Evolutionary conservation across 169 alveolate species (phyloP), one percentile per base, ranked within the genome.

Genomic region (Plasmodium sp.): DNA sequence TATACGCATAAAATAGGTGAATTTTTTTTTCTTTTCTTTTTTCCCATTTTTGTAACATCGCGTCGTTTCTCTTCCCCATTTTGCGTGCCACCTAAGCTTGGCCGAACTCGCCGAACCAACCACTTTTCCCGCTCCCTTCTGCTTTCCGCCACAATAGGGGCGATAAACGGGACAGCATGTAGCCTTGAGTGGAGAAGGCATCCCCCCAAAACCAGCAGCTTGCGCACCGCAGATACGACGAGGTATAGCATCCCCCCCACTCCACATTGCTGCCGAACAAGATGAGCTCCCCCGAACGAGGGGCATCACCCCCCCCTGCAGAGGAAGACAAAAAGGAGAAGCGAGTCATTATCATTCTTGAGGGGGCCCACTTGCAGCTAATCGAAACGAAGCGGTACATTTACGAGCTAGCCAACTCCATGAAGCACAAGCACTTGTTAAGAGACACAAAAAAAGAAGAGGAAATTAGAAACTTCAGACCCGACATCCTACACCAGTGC

Each of bases 401-500:
- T 39, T 90, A 90, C 34, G 94, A 90, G 71, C 45, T 90, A 36
- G 83, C 91, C 45, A 90, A 90, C 36, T 80, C 12, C 36, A 51
- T n/a, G 33, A 90, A 90, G 10, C 88, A 81, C 80, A 90, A 80
- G 73, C 62, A 90, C 31, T 45, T 90, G 12, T 86, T 86, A 84
- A 31, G 45, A 51, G 58, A 72, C n/a, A 36, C 10, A 41, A 31
- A 84, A 39, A 51, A 33, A 12, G 82, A 95, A 36, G 79, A 93
- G 36, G 75, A 93, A 41, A 92, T 95, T 73, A 96, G 97, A 95
- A 97, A 97, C 54, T 97, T 95, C 77, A 91, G 99, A 71, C 97
- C 98, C 6, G 99, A 98, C 67, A 97, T 98, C 18, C 92, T 98
- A 54, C 99, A 98, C 96, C 99, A 98, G 84, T 98, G 98, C 80